These are phyloP conservation scores for Basidiobolus meristosporus DNA, from an alignment of 371 early-diverging fungal species.

Conservation along the genomic window DNA sequence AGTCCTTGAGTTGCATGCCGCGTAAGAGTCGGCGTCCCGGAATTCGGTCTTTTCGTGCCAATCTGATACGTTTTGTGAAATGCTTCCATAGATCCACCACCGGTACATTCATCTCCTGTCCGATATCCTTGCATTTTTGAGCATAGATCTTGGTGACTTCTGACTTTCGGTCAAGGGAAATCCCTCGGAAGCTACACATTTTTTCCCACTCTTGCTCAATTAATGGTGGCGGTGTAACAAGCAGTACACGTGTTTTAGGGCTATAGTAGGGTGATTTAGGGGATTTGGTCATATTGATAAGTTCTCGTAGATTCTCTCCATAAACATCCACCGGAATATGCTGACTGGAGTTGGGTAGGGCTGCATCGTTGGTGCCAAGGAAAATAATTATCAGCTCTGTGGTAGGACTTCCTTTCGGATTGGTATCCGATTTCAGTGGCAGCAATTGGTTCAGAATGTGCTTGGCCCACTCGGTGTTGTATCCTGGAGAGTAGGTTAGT, in stretches of 20 bases:
- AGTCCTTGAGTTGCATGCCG: constrained; percentile 13
- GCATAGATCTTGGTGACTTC: constrained; percentile 28
- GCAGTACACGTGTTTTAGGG: constrained; percentile 30
- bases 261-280: constrained; percentile 27
- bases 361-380: constrained; percentile 73
- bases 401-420: constrained; percentile 2
- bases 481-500: constrained; percentile 20
- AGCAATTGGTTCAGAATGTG: constrained; percentile 33
- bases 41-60: constrained; percentile 1
- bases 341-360: constrained; percentile 20
- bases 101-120: constrained; percentile 14
- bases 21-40: no score
- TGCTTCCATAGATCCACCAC: constrained; percentile 35
- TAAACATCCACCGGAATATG: constrained; percentile 45
- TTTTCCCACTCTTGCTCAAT: constrained; percentile 31
- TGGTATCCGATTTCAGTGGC: constrained; percentile 9
- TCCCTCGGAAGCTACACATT: constrained; percentile 13
- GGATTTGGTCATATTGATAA: constrained; percentile 24
- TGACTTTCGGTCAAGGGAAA: constrained; percentile 18
- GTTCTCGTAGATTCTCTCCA: constrained; percentile 22
- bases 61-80: constrained; percentile 12
- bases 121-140: constrained; percentile 26
- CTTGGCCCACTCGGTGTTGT: constrained; percentile 50
- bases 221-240: constrained; percentile 61
- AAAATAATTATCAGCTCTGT: constrained; percentile 46